A percentile compares a stretch with the other conserved stretches of the same genome.
These are phyloP conservation scores for Amanita exitialis DNA, from an alignment of 768 basidiomycete genomes.

Conservation along the genomic window DNA sequence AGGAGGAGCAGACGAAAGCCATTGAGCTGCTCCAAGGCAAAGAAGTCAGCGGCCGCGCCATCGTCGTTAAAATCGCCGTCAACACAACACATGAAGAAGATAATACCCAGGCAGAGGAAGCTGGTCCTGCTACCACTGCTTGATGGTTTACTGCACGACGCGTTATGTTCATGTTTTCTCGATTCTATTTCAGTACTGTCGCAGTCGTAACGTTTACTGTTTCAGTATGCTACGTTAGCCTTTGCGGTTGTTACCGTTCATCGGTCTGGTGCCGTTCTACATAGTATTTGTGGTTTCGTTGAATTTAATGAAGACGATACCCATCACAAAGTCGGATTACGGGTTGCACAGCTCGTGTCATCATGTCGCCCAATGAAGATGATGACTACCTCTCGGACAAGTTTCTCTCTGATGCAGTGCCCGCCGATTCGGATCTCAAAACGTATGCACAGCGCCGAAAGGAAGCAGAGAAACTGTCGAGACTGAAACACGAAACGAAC, in stretches of 20 bases:
- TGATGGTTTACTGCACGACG: constrained; percentile 15
- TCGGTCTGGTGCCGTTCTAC: constrained; percentile 40
- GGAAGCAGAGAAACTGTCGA: constrained; percentile 47
- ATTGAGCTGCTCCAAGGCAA: constrained; percentile 81
- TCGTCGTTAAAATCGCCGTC: constrained; percentile 95
- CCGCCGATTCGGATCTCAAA: constrained; percentile 30
- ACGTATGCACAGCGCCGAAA: constrained; percentile 69
- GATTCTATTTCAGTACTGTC: constrained; percentile 13
- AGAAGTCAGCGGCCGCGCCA: constrained; percentile 73
- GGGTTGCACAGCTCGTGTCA: constrained; percentile 15
- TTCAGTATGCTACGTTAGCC: constrained; percentile 11
- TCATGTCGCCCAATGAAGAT: constrained; percentile 73
- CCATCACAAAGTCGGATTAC: constrained; percentile 9
- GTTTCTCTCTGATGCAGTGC: constrained; percentile 43
- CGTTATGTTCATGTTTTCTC: constrained; percentile 12
- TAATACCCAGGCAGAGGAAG: constrained; percentile 20
- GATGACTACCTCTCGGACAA: constrained; percentile 88
- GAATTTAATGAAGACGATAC: constrained; percentile 18
- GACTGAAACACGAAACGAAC: constrained; percentile 59
- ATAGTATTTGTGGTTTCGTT: constrained; percentile 19
- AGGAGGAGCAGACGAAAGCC: constrained; percentile 88
- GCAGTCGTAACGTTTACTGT: constrained; percentile 15
- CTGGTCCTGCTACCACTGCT: constrained; percentile 17
- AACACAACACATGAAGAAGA: constrained; percentile 59
- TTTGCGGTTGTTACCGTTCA: constrained; percentile 18